These are phyloP conservation scores for Brassica nigra DNA, from an alignment of 345 rosid species.

Conservation along the genomic window DNA sequence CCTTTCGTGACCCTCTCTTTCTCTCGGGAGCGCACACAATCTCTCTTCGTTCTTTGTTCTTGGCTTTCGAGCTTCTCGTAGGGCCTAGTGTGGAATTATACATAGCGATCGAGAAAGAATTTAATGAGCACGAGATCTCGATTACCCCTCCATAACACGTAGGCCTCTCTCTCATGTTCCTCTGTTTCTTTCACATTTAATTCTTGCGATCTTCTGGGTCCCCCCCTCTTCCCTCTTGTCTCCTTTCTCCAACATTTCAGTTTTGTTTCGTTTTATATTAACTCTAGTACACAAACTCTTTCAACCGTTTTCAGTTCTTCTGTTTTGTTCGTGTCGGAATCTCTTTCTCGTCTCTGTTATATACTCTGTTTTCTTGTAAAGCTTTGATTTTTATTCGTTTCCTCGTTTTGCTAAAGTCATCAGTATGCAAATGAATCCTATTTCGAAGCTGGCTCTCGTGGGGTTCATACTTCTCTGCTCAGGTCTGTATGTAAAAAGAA, in stretches of 20 bases:
- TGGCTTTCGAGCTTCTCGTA: slow-evolving; percentile 25
- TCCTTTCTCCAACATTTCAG: slow-evolving; percentile 7
- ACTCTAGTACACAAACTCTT: background rate
- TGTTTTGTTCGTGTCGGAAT: slow-evolving; percentile 19
- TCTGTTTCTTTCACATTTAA: slow-evolving; percentile 27
- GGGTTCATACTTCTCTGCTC: slow-evolving; percentile 50
- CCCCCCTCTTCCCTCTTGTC: background rate
- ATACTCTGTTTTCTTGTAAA: background rate
- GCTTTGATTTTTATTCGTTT: background rate
- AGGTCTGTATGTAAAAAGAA: slow-evolving; percentile 42
- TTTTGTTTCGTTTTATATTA: slow-evolving; percentile 8
- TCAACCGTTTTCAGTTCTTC: slow-evolving; percentile 2
- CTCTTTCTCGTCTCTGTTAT: background rate
- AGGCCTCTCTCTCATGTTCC: slow-evolving; percentile 34
- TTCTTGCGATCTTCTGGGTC: slow-evolving; percentile 31
- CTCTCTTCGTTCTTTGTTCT: background rate
- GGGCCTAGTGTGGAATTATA: slow-evolving; percentile 37
- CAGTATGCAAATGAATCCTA: slow-evolving; percentile 46
- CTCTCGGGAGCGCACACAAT: background rate
- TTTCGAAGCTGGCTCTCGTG: slow-evolving; percentile 45
- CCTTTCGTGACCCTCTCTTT: background rate
- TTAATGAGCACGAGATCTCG: slow-evolving; percentile 90
- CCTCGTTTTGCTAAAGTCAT: background rate
- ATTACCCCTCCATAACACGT: slow-evolving; percentile 47
- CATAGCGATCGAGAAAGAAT: slow-evolving; percentile 43